These are phyloP conservation scores for Viridothelium virens DNA, from an alignment of 495 filamentous ascomycete genomes.

Conservation along the genomic window DNA sequence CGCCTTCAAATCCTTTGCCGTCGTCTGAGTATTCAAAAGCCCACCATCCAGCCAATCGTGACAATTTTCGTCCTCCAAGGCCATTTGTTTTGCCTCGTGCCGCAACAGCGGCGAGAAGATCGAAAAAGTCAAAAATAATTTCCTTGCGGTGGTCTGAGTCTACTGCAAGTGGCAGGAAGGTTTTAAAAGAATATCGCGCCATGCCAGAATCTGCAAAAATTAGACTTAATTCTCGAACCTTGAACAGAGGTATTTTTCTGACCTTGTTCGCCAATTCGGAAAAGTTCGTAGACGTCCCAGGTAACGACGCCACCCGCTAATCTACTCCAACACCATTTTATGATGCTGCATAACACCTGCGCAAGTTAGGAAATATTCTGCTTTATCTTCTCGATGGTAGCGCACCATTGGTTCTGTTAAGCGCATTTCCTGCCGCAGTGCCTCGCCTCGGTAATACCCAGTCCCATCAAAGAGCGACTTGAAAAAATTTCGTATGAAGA, in stretches of 20 bases:
- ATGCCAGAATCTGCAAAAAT: constrained; percentile 68
- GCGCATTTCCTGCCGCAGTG: constrained; percentile 75
- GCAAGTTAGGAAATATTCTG: constrained; percentile 16
- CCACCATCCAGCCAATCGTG: constrained; percentile 96
- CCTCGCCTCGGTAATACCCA: constrained; percentile 48
- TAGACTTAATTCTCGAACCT: constrained; percentile 1
- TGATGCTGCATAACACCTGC: constrained; percentile 82
- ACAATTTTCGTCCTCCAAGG: constrained; percentile 86
- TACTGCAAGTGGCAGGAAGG: constrained; percentile 90
- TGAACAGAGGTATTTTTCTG: constrained; percentile 23
- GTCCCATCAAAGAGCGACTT: constrained; percentile 40
- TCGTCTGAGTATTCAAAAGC: constrained; percentile 85
- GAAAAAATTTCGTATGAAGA: constrained; percentile 91
- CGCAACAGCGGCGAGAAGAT: constrained; percentile 74
- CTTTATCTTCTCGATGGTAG: background rate
- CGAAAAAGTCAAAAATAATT: constrained; percentile 96
- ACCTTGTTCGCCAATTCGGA: constrained; percentile 92
- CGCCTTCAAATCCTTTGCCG: constrained; percentile 89
- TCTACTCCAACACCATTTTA: constrained; percentile 99
- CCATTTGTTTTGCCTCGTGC: constrained; percentile 89
- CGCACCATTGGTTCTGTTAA: constrained; percentile 87
- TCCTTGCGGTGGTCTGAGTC: constrained; percentile 77
- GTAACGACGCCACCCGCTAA: constrained; percentile 86
- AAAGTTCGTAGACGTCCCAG: constrained; percentile 95
- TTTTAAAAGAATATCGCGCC: constrained; percentile 87